Evolutionary conservation across 768 basidiomycete genomes (phyloP).

Genomic region (Russula compacta): DNA sequence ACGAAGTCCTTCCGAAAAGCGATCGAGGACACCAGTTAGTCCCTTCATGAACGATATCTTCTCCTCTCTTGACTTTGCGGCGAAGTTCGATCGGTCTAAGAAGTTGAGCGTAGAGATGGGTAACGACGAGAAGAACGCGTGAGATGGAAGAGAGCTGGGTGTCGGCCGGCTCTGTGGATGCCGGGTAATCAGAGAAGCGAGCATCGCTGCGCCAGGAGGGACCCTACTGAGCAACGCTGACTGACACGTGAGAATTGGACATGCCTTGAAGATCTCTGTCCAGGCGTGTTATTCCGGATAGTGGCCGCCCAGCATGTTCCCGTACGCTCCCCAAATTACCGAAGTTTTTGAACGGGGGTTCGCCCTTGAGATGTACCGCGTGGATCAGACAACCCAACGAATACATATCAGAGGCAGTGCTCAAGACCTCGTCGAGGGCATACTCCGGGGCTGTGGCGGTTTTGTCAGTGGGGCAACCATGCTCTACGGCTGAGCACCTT

Average conservation of each 20-base stretch:
- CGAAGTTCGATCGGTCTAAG: slow-evolving; percentile 90
- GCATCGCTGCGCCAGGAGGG: slow-evolving; percentile 44
- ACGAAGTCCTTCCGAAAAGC: slow-evolving; percentile 80
- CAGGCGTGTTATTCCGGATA: slow-evolving; percentile 53
- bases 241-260: slow-evolving; percentile 4
- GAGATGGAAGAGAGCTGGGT: slow-evolving; percentile 70
- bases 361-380: slow-evolving; percentile 83
- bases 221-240: neutral
- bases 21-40: slow-evolving; percentile 64
- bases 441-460: slow-evolving; percentile 78
- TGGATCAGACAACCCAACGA: slow-evolving; percentile 87
- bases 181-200: slow-evolving; percentile 74
- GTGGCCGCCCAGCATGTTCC: slow-evolving; percentile 55
- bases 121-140: slow-evolving; percentile 90
- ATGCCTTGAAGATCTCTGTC: slow-evolving; percentile 69
- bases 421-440: slow-evolving; percentile 77
- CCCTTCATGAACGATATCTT: slow-evolving; percentile 97
- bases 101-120: slow-evolving; percentile 96
- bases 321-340: slow-evolving; percentile 62
- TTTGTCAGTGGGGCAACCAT: neutral
- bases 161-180: slow-evolving; percentile 64
- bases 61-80: slow-evolving; percentile 88
- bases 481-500: neutral
- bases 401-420: slow-evolving; percentile 88
- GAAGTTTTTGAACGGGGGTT: slow-evolving; percentile 80